Conservation (phyloP, 352 stramenopile species). For the Discostella stelligera region DNA sequence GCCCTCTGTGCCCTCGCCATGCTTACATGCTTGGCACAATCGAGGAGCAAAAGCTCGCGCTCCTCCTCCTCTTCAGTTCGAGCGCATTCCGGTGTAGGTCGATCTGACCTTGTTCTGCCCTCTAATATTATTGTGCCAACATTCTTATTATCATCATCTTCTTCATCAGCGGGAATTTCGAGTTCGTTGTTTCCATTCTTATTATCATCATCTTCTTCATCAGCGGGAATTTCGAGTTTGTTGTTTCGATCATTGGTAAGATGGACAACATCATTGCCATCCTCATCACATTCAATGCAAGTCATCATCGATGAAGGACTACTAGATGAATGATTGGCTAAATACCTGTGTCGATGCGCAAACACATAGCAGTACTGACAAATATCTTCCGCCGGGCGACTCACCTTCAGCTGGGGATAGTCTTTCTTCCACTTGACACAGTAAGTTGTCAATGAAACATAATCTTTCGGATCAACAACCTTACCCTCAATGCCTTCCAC, state of each 20-base stretch:
- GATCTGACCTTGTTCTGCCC: too few relatives aligned
- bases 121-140: too few relatives aligned
- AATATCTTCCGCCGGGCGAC: slow-evolving; percentile 10
- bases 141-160: background rate
- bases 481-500: slow-evolving; percentile 3
- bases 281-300: background rate
- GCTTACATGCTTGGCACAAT: slow-evolving; percentile 1
- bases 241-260: background rate
- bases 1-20: slow-evolving; percentile 3
- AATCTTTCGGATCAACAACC: background rate
- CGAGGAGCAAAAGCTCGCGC: slow-evolving; percentile 5
- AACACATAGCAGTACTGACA: slow-evolving; percentile 5
- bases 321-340: background rate
- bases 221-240: background rate
- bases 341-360: slow-evolving; percentile 13
- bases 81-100: too few relatives aligned
- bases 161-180: background rate
- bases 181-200: background rate
- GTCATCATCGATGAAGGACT: too few relatives aligned
- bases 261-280: background rate
- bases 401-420: slow-evolving; percentile 25
- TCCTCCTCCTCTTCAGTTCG: background rate
- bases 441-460: slow-evolving; percentile 9
- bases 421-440: background rate
- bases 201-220: background rate